Conservation (phyloP, 2,329 filamentous ascomycete species). For the Purpureocillium takamizusanense region DNA sequence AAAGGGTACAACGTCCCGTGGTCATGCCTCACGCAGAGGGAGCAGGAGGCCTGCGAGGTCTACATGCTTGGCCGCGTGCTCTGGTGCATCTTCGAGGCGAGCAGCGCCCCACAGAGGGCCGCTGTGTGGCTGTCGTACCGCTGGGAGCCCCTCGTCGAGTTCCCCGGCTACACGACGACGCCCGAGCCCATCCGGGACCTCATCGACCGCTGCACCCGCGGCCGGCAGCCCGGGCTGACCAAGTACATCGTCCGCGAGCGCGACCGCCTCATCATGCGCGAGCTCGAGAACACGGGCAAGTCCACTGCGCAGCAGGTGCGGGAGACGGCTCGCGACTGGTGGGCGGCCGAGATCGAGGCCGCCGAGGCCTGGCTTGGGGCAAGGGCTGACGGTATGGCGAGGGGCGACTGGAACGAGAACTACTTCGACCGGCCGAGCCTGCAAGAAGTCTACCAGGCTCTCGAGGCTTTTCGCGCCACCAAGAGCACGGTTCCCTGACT, state of each 20-base stretch:
- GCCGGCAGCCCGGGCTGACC: slow-evolving; percentile 35
- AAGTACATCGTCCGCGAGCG: slow-evolving; percentile 33
- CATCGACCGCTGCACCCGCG: slow-evolving; percentile 43
- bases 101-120: slow-evolving; percentile 46
- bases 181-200: slow-evolving; percentile 34
- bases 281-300: slow-evolving; percentile 18
- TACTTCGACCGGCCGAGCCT: slow-evolving; percentile 39
- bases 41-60: slow-evolving; percentile 50
- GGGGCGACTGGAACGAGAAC: slow-evolving; percentile 40
- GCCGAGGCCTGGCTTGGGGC: slow-evolving; percentile 37
- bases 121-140: slow-evolving; percentile 51
- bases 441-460: slow-evolving; percentile 28
- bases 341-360: slow-evolving; percentile 35
- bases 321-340: slow-evolving; percentile 34
- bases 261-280: slow-evolving; percentile 35
- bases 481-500: background rate
- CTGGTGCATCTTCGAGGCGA: slow-evolving; percentile 55
- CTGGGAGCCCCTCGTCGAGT: slow-evolving; percentile 46
- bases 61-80: slow-evolving; percentile 54
- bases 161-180: slow-evolving; percentile 41
- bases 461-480: slow-evolving; percentile 13
- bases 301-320: slow-evolving; percentile 26
- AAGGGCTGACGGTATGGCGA: slow-evolving; percentile 27
- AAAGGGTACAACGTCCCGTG: slow-evolving; percentile 48
- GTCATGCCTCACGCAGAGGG: slow-evolving; percentile 38